These are phyloP conservation scores for Tricholoma sp. DNA, from an alignment of 768 basidiomycete genomes.

Conservation along the genomic window DNA sequence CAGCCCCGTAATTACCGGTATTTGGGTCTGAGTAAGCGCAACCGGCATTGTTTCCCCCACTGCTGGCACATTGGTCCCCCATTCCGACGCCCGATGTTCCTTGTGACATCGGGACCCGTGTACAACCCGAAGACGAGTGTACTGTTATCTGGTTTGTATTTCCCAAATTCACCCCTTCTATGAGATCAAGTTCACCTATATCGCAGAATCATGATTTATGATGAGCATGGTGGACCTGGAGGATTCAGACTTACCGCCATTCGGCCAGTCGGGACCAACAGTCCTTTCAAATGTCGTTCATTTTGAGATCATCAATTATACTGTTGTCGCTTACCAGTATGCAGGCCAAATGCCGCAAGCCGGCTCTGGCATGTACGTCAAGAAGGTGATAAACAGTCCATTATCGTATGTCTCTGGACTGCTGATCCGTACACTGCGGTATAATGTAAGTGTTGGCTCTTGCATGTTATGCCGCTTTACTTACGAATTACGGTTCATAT, in stretches of 20 bases:
- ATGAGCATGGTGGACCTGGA: background rate
- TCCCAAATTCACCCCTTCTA: conserved; percentile 67
- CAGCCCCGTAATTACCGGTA: conserved; percentile 32
- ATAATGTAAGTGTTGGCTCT: conserved; percentile 1
- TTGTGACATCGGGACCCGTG: conserved; percentile 19
- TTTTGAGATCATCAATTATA: background rate
- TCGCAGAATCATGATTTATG: background rate
- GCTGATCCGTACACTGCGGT: conserved; percentile 58
- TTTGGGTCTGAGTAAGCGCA: conserved; percentile 44
- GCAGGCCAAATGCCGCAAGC: conserved; percentile 65
- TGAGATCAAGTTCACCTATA: conserved; percentile 60
- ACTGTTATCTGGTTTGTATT: conserved; percentile 59
- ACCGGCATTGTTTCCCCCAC: conserved; percentile 35
- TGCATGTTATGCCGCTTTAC: conserved; percentile 13
- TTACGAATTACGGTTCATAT: conserved; percentile 53
- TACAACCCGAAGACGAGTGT: conserved; percentile 46
- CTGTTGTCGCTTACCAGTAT: conserved; percentile 30
- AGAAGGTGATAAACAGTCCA: conserved; percentile 74
- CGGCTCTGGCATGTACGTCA: conserved; percentile 54
- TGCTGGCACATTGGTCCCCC: conserved; percentile 35
- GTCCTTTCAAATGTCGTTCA: conserved; percentile 13
- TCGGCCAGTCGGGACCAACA: conserved; percentile 49
- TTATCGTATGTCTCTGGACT: conserved; percentile 54
- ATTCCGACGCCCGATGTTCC: conserved; percentile 20
- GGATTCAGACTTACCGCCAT: conserved; percentile 29